phyloP scores from a whole-genome alignment of 768 basidiomycete species.

The Leccinum subtestaceum region DNA sequence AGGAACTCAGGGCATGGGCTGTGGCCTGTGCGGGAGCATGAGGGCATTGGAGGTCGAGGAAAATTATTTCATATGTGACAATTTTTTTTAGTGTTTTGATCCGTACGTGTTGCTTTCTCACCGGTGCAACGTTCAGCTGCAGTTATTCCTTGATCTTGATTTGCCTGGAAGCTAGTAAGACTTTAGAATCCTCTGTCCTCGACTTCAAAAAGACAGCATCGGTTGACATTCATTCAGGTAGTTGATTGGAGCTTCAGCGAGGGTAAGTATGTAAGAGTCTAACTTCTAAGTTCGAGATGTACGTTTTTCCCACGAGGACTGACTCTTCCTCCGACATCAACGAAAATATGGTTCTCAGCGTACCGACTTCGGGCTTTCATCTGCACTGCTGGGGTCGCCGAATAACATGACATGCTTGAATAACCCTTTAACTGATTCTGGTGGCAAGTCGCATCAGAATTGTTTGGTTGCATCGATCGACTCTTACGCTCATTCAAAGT shows the following conservation, averaged over 20 bases:
- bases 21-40: neutral
- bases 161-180: neutral
- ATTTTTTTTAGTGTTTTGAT: neutral
- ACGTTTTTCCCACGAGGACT: neutral
- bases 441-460: constrained; percentile 42
- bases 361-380: constrained; percentile 44
- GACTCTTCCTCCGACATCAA: constrained; percentile 31
- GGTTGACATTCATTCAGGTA: neutral
- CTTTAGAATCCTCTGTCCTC: neutral
- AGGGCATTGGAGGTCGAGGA: neutral
- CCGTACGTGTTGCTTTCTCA: neutral
- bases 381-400: constrained; percentile 19
- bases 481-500: neutral
- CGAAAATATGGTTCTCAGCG: constrained; percentile 36
- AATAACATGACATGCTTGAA: constrained; percentile 31
- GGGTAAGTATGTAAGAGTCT: too few species aligned
- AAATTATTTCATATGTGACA: neutral
- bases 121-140: neutral
- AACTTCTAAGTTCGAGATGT: too few species aligned
- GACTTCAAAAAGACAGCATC: neutral
- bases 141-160: neutral
- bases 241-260: neutral
- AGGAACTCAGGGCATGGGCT: neutral
- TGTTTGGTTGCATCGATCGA: constrained; percentile 15
- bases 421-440: constrained; percentile 25